phyloP scores from a whole-genome alignment of 768 basidiomycete species.

The Suillus subalutaceus region DNA sequence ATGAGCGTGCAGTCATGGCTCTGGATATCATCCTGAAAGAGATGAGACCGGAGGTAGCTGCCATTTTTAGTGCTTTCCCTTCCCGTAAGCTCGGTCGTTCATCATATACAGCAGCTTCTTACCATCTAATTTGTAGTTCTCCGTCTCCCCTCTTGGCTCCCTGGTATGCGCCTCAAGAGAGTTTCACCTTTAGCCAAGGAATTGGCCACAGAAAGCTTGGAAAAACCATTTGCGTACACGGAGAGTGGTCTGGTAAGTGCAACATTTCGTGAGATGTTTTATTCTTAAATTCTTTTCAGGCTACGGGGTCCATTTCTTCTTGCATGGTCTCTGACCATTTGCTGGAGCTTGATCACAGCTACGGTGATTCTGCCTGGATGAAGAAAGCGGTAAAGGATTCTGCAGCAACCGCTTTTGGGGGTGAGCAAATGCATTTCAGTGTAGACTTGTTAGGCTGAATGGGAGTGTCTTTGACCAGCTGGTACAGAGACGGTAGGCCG shows the following conservation, averaged over 20 bases:
- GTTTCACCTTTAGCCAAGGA: not conserved
- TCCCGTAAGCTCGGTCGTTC: not conserved
- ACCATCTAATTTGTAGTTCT: conserved; percentile 7
- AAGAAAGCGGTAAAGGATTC: conserved; percentile 10
- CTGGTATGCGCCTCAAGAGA: conserved; percentile 14
- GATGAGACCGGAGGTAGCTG: conserved; percentile 12
- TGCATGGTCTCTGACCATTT: conserved; percentile 8
- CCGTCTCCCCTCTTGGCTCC: conserved; percentile 16
- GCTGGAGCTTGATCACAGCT: not conserved
- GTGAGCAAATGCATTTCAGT: not conserved
- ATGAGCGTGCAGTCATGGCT: not conserved
- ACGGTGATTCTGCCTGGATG: not conserved
- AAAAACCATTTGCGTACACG: conserved; percentile 12
- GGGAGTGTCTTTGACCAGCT: not conserved
- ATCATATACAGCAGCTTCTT: conserved; percentile 21
- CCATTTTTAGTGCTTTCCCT: conserved; percentile 8
- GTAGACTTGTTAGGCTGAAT: not conserved
- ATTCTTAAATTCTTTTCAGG: conserved; percentile 16
- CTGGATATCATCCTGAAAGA: conserved; percentile 5
- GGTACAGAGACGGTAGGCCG: conserved; percentile 9
- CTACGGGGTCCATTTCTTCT: conserved; percentile 21
- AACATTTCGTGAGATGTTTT: not conserved
- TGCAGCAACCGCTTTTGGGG: conserved; percentile 10
- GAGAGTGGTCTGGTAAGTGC: conserved; percentile 8
- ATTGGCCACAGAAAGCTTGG: conserved; percentile 6